phyloP scores from a whole-genome alignment of 2,329 filamentous ascomycete species.

The Fusarium caatingaense region DNA sequence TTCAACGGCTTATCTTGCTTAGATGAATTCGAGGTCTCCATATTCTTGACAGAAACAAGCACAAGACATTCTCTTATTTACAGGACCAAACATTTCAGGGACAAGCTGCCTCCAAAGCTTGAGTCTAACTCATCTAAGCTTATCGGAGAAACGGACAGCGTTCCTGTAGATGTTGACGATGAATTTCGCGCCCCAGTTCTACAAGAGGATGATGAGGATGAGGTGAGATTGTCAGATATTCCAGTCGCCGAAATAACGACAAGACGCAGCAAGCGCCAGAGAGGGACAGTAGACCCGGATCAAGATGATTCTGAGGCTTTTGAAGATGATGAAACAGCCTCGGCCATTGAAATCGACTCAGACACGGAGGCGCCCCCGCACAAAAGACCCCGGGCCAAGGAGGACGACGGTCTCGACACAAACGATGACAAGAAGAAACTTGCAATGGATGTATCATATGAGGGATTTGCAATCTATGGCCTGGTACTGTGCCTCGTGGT shows the following conservation, averaged over 20 bases:
- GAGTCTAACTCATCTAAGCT: conserved; percentile 73
- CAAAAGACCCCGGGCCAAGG: conserved; percentile 57
- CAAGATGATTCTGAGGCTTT: conserved; percentile 48
- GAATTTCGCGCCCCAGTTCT: conserved; percentile 52
- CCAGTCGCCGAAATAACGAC: conserved; percentile 42
- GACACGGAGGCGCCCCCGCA: conserved; percentile 56
- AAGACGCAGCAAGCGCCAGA: conserved; percentile 48
- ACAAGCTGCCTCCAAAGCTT: conserved; percentile 64
- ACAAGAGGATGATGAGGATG: conserved; percentile 62
- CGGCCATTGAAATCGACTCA: conserved; percentile 54
- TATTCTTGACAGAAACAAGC: conserved; percentile 89
- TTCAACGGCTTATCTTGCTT: conserved; percentile 34
- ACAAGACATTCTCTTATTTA: conserved; percentile 87
- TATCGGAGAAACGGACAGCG: conserved; percentile 65
- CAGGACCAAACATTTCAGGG: conserved; percentile 82
- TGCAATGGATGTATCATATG: conserved; percentile 85
- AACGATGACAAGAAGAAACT: conserved; percentile 90
- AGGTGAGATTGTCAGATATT: conserved; percentile 51
- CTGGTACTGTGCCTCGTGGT: conserved; percentile 92
- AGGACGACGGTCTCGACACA: conserved; percentile 48
- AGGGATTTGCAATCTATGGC: conserved; percentile 96
- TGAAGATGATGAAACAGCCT: conserved; percentile 52
- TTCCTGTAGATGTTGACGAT: conserved; percentile 64
- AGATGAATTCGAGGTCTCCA: conserved; percentile 96
- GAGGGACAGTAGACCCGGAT: conserved; percentile 44